Evolutionary conservation across 768 basidiomycete genomes (phyloP).

Genomic region (Mycena belliarum): DNA sequence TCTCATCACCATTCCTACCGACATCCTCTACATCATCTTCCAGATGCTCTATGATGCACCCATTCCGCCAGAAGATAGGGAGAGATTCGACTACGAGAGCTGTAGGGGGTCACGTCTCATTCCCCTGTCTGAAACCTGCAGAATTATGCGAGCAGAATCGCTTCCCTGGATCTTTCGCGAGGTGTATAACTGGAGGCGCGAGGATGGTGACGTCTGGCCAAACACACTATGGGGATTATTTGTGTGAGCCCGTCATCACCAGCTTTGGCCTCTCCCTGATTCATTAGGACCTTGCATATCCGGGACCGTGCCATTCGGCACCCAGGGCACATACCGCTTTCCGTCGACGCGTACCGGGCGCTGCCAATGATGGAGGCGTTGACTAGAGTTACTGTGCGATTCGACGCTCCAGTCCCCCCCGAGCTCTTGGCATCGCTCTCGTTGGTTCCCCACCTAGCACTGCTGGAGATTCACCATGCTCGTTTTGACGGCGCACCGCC

Average conservation of each 20-base stretch:
- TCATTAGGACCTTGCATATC: not conserved
- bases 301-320: not conserved
- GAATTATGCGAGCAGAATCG: not conserved
- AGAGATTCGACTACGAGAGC: not conserved
- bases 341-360: not conserved
- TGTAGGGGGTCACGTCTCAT: not conserved
- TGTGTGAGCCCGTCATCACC: not conserved
- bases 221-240: not conserved
- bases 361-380: not conserved
- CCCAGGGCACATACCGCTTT: not conserved
- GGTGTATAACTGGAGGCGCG: not conserved
- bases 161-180: constrained; percentile 8
- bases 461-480: constrained; percentile 2
- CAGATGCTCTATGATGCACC: not conserved
- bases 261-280: not conserved
- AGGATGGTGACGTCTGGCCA: not conserved
- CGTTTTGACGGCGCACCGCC: not conserved
- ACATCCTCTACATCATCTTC: not conserved
- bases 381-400: not conserved
- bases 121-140: not conserved
- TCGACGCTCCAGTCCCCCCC: not conserved
- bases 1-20: not conserved
- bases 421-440: not conserved
- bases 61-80: not conserved
- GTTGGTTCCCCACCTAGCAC: not conserved